Evolutionary conservation across 2,329 filamentous ascomycete species (phyloP), one percentile per base, ranked within the genome.

Genomic region (Sporothrix globosa): DNA sequence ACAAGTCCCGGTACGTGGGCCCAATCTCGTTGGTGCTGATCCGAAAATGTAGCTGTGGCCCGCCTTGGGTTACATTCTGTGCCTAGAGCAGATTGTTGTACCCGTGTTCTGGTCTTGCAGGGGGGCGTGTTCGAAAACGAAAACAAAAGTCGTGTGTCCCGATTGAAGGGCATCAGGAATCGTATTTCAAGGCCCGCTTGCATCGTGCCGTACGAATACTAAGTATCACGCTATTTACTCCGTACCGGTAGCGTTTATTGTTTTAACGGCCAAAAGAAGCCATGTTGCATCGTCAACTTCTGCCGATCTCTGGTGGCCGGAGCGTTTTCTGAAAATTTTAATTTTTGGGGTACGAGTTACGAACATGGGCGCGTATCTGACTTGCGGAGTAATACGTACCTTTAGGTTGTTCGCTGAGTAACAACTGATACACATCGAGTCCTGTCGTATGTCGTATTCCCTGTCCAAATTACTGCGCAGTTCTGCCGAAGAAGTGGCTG

Each of bases 61-160:
- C 67, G 67, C 67, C 67, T 58, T n/a, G 41, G 67, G 67, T 68
- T 68, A 58, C 66, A 68, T 58, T 48, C 9, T 68, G 67, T 34
- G 48, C 48, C 65, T 67, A 50, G 27, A 17, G 14, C 13, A 50
- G 19, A 30, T 19, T 66, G 63, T 6, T 34, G 27, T 39, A 30
- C 14, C 54, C 30, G 44, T 34, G 30, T 27, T 56, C 5, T 68
- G 3, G 21, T 7, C 41, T 24, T 56, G 66, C 39, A 68, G 50
- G 39, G 50, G 50, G 48, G 48, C 11, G 65, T 67, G 66, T 54
- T 48, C 13, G 14, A 19, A 27, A 48, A 30, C 27, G 19, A 17
- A 68, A 24, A 41, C 27, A 44, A 11, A 44, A 68, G 66, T 44
- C 30, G 24, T 50, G 61, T 65, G 61, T 44, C 44, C 21, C 48